Base-by-base conservation (phyloP, 2,329 filamentous ascomycete species). In the Venturia asperata region DNA sequence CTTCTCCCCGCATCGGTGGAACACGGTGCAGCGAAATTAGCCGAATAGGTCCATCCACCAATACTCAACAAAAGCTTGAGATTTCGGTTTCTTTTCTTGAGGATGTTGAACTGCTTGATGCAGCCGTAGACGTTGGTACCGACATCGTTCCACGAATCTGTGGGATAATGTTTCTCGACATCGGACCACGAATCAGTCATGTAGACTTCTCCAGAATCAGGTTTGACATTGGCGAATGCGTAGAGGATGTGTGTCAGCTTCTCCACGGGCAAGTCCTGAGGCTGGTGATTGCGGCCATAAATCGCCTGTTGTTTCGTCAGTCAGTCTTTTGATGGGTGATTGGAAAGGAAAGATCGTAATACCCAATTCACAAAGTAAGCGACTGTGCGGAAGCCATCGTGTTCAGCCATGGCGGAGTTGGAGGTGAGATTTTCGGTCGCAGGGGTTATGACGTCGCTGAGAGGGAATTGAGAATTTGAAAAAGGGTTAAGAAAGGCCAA, bases 191-290 rank as follows among this genome's bases (percentile, higher is more conserved):
- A 76, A 70, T 94, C 90, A 0, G 84, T 87, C 10, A 90, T 79
- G 72, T 82, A 83, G 11, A 77, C 91, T 76, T 95, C 91, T 62
- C 93, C 93, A 42, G 83, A 85, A 3, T 94, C 90, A 2, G 87
- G 82, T 4, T 85, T 84, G 66, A 96, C 85, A 74, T 97, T 96
- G 72, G 91, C 93, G 77, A 97, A 97, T 19, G 92, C 83, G 71
- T 97, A 97, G n/a, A 97, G 85, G 5, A 97, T 78, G 72, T 99
- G 94, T 0, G 93, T 97, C 49, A 97, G 83, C 65, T 90, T 88
- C 64, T 92, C 85, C 3, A 83, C 85, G 0, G 90, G 90, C 6
- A 97, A 83, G 73, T 96, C 86, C 72, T 95, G 89, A 0, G 92
- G 92, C n/a, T 87, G 83, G 74, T 94, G 89, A 71, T 93, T 89